These are phyloP conservation scores for Leptographium wingfieldii DNA, from an alignment of 2,329 filamentous ascomycete species.

Conservation along the genomic window DNA sequence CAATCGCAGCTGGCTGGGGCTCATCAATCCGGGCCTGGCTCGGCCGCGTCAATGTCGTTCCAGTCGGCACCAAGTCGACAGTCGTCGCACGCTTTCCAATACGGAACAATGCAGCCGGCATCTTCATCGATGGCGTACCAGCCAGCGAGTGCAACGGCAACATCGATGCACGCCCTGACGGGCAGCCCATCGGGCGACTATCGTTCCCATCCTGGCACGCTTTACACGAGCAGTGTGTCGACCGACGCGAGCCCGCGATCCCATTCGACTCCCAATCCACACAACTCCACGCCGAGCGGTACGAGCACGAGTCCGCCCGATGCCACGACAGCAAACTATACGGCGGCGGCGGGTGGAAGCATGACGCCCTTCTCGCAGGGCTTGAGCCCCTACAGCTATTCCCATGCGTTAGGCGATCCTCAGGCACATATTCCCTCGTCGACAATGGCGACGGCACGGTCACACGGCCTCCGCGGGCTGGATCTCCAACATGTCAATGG, in stretches of 20 bases:
- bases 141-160: conserved; percentile 6
- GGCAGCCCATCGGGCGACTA: conserved; percentile 7
- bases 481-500: conserved; percentile 7
- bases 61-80: conserved; percentile 9
- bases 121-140: conserved; percentile 10
- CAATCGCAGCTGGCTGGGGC: conserved; percentile 7
- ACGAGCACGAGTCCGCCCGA: conserved; percentile 9
- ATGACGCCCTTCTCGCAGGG: conserved; percentile 6
- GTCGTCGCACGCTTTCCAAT: conserved; percentile 9
- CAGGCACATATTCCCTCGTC: conserved; percentile 1
- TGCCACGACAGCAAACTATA: conserved; percentile 7
- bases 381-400: conserved; percentile 8
- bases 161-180: conserved; percentile 5
- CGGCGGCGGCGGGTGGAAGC: conserved; percentile 2
- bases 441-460: background rate
- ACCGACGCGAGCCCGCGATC: conserved; percentile 9
- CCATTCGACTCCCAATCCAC: conserved; percentile 9
- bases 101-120: conserved; percentile 6
- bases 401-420: conserved; percentile 5
- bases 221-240: conserved; percentile 7
- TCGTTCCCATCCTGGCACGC: conserved; percentile 5
- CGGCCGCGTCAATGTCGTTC: conserved; percentile 4
- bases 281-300: conserved; percentile 8
- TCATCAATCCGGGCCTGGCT: background rate
- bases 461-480: conserved; percentile 1